Percentiles rank a stretch among this genome's conserved stretches.
Conservation (phyloP, 2,329 filamentous ascomycete species). For the Monilinia vaccinii-corymbosi region DNA sequence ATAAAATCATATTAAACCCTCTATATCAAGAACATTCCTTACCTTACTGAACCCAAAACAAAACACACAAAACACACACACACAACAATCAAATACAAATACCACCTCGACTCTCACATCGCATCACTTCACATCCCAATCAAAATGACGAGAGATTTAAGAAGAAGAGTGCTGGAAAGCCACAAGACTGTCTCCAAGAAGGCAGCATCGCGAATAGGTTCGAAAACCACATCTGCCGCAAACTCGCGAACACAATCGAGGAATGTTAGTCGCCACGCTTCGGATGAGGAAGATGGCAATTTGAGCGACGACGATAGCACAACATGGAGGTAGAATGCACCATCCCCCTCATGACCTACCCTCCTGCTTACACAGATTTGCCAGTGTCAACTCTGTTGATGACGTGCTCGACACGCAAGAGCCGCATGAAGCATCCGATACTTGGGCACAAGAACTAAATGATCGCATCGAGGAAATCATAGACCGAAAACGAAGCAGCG, state of each 20-base stretch:
- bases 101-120: too few relatives aligned
- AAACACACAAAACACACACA: not conserved
- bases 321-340: conserved; percentile 38
- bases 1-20: too few relatives aligned
- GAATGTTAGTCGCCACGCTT: conserved; percentile 39
- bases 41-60: too few relatives aligned
- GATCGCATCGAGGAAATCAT: conserved; percentile 55
- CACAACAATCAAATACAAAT: not conserved
- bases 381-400: conserved; percentile 14
- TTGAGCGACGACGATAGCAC: conserved; percentile 40
- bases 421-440: conserved; percentile 37
- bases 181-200: conserved; percentile 51
- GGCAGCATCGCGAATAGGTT: conserved; percentile 40
- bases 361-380: not conserved
- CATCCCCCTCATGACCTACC: not conserved
- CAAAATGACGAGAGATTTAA: conserved; percentile 29
- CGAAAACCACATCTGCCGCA: conserved; percentile 39
- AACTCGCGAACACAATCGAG: conserved; percentile 40
- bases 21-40: too few relatives aligned
- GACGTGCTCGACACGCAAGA: conserved; percentile 33
- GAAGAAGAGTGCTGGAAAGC: conserved; percentile 47
- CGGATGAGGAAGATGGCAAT: conserved; percentile 44
- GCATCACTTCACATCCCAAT: not conserved
- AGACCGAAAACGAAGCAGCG: conserved; percentile 59
- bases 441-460: conserved; percentile 47